phyloP scores from a whole-genome alignment of 2,329 filamentous ascomycete genomes.

The Cladosporium sphaerospermum region DNA sequence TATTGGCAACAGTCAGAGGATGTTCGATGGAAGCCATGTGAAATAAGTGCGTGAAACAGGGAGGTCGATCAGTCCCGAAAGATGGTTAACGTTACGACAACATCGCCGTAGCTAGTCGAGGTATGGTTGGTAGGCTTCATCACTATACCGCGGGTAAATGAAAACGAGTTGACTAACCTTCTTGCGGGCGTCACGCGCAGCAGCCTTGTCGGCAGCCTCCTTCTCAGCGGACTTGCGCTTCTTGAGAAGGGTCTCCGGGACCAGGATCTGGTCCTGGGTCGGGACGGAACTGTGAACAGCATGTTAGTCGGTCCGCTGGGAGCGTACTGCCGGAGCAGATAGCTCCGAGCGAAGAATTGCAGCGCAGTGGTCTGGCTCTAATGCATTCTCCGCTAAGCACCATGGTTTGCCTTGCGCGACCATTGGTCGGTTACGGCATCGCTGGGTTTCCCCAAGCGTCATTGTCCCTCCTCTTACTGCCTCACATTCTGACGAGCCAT shows the following conservation, averaged over 20 bases:
- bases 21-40: slow-evolving; percentile 5
- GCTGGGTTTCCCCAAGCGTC: slow-evolving; percentile 7
- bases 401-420: slow-evolving; percentile 10
- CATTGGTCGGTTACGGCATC: slow-evolving; percentile 7
- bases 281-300: slow-evolving; percentile 67
- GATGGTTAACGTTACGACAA: slow-evolving; percentile 98
- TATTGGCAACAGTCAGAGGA: slow-evolving; percentile 43
- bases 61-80: slow-evolving; percentile 85
- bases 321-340: slow-evolving; percentile 43
- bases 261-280: slow-evolving; percentile 89
- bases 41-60: not conserved
- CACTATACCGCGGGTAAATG: slow-evolving; percentile 47
- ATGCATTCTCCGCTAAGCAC: slow-evolving; percentile 34
- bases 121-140: slow-evolving; percentile 73
- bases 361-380: slow-evolving; percentile 72
- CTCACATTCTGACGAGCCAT: slow-evolving; percentile 33
- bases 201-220: slow-evolving; percentile 79
- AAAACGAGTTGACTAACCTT: slow-evolving; percentile 59
- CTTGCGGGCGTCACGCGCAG: slow-evolving; percentile 57
- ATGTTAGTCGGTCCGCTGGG: slow-evolving; percentile 64
- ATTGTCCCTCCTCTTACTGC: slow-evolving; percentile 10
- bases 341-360: slow-evolving; percentile 85
- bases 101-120: slow-evolving; percentile 95
- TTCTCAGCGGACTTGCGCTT: slow-evolving; percentile 99
- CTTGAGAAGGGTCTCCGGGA: slow-evolving; percentile 99